Base-by-base conservation (phyloP, 78 protist species). In the Dictyostelium brefeldianum region DNA sequence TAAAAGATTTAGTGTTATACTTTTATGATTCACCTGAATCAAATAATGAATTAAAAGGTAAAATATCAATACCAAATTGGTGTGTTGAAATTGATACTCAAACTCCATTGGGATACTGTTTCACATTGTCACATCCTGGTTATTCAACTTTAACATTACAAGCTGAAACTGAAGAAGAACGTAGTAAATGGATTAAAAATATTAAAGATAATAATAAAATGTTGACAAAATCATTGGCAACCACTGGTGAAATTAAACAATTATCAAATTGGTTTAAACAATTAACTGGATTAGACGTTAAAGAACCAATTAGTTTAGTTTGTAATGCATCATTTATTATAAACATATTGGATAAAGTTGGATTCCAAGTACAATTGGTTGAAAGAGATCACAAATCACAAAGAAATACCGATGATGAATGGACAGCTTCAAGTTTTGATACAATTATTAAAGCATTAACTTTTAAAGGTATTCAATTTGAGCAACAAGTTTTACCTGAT, bases 1-100 rank as follows among this genome's bases (percentile, higher is more conserved):
- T 90, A n/a, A 90, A 90, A 25, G 95, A 90, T 79, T 43, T 81
- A 41, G 89, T 90, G 0, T 31, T 90, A n/a, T 90, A 90, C 18
- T 79, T 50, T 41, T 90, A 83, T 59, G 91, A 83, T 5, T 70
- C 70, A 6, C 71, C 80, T 20, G 79, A 83, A 46, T 36, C 78
- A 1, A 36, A 27, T 18, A 14, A 62, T 20, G 29, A 80, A 53
- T 25, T 83, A 22, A 83, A 83, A 7, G 81, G 82, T 6, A 83
- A 83, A 31, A 29, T 54, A 11, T 70, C 91, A 9, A 83, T 83
- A 6, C 91, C 91, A 7, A 56, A 56, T 57, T 83, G 91, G 91
- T 56, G 22, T n/a, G 56, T 83, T n/a, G 62, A 73, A 25, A 36
- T 41, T 9, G 90, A 83, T 15, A 53, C 50, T 18, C 41, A 20